A percentile compares a stretch with the other conserved stretches of the same genome.
Conservation (phyloP, 1,284 basidiomycete species). For the Moniliophthora roreri region DNA sequence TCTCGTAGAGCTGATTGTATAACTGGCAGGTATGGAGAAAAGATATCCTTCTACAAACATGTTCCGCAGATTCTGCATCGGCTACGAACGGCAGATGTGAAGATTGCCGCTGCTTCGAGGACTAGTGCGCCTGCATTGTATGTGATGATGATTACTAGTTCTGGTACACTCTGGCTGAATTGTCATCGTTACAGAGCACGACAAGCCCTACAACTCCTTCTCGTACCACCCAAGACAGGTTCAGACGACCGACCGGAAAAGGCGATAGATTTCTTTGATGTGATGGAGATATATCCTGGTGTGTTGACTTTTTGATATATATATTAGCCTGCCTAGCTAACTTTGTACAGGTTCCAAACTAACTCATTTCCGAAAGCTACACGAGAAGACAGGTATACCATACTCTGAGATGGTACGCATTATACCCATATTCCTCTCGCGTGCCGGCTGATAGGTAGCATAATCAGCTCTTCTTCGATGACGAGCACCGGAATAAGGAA, state of each 20-base stretch:
- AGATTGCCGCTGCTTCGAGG: slow-evolving; percentile 76
- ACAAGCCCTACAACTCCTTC: slow-evolving; percentile 71
- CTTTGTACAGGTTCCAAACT: slow-evolving; percentile 70
- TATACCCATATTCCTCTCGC: too few species aligned
- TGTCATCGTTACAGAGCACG: slow-evolving; percentile 52
- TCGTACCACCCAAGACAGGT: slow-evolving; percentile 51
- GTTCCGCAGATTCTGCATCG: slow-evolving; percentile 76
- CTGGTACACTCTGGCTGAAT: not conserved
- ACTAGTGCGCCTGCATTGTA: slow-evolving; percentile 73
- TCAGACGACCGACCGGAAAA: slow-evolving; percentile 39
- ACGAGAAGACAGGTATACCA: slow-evolving; percentile 77
- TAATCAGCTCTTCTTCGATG: slow-evolving; percentile 85
- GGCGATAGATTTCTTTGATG: slow-evolving; percentile 74
- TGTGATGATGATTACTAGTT: slow-evolving; percentile 26
- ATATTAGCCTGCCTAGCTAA: slow-evolving; percentile 1
- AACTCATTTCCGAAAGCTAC: slow-evolving; percentile 76
- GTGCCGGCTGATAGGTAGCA: too few species aligned
- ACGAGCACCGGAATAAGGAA: slow-evolving; percentile 76
- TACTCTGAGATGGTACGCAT: slow-evolving; percentile 78
- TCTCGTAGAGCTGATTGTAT: slow-evolving; percentile 12
- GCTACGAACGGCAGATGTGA: slow-evolving; percentile 52
- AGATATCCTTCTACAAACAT: slow-evolving; percentile 72
- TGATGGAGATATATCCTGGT: slow-evolving; percentile 86
- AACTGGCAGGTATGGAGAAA: slow-evolving; percentile 46
- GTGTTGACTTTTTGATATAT: not conserved